Evolutionary conservation across 768 basidiomycete genomes (phyloP).

Genomic region (Russula olivacea): DNA sequence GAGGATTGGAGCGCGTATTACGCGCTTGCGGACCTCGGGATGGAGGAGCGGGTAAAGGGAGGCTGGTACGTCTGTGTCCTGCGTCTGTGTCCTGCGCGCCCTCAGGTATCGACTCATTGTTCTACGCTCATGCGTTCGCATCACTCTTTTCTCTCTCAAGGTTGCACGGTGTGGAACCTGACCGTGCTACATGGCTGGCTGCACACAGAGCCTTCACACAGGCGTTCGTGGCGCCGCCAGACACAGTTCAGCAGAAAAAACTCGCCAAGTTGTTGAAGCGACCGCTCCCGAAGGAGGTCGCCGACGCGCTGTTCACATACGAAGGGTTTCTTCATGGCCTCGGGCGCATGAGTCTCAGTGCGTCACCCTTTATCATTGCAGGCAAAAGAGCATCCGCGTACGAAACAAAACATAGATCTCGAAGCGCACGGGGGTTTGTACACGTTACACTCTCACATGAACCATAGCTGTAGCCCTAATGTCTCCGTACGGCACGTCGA

Average conservation of each 20-base stretch:
- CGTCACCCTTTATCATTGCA: no score
- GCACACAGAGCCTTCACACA: no score
- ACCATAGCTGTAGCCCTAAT: no score
- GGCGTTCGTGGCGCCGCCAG: slow-evolving; percentile 59
- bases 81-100: not conserved
- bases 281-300: slow-evolving; percentile 43
- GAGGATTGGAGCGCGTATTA: slow-evolving; percentile 59
- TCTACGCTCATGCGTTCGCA: not conserved
- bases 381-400: no score
- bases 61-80: no score
- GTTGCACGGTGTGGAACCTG: slow-evolving; percentile 30
- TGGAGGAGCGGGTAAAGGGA: slow-evolving; percentile 58
- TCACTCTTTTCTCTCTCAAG: slow-evolving; percentile 25
- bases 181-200: no score
- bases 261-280: slow-evolving; percentile 51
- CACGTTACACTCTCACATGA: no score
- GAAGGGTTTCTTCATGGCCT: slow-evolving; percentile 67
- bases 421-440: no score
- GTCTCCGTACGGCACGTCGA: slow-evolving; percentile 73
- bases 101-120: slow-evolving; percentile 9
- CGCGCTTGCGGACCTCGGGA: slow-evolving; percentile 65
- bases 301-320: slow-evolving; percentile 47
- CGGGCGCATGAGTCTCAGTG: no score
- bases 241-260: slow-evolving; percentile 48
- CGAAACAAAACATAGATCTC: no score